Percentiles rank a stretch among this genome's conserved stretches.
Conservation (phyloP, 805 yeast species). For the Candida ponderosae region DNA sequence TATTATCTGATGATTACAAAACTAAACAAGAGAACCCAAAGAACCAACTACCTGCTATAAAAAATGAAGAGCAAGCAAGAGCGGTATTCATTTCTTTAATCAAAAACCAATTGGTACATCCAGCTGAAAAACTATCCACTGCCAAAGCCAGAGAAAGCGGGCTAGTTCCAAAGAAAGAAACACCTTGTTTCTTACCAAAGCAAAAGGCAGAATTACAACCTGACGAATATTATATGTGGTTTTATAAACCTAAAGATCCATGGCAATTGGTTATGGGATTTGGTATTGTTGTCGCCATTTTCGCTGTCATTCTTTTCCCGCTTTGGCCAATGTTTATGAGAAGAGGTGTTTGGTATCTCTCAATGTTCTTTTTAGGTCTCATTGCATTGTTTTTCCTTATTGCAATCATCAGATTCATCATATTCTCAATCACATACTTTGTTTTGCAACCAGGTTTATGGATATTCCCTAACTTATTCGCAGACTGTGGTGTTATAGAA, state of each 20-base stretch:
- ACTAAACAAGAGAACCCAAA: constrained; percentile 40
- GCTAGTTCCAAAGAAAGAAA: constrained; percentile 52
- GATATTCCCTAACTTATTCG: constrained; percentile 94
- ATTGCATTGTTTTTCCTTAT: constrained; percentile 67
- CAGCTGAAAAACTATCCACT: constrained; percentile 67
- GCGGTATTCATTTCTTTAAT: constrained; percentile 61
- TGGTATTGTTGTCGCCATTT: constrained; percentile 48
- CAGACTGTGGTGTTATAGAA: constrained; percentile 88
- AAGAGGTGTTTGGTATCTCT: constrained; percentile 82
- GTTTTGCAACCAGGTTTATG: constrained; percentile 73
- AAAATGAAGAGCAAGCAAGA: constrained; percentile 47
- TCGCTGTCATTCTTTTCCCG: constrained; percentile 76
- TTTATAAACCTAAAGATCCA: constrained; percentile 56
- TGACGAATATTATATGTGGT: constrained; percentile 79
- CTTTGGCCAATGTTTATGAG: constrained; percentile 92
- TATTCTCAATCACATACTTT: constrained; percentile 54
- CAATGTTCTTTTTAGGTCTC: constrained; percentile 68
- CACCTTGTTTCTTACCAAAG: constrained; percentile 51
- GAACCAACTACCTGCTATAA: constrained; percentile 39
- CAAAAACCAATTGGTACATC: constrained; percentile 64
- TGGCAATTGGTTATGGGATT: constrained; percentile 31
- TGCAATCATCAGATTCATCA: constrained; percentile 71
- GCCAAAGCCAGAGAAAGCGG: constrained; percentile 55
- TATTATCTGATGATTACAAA: constrained; percentile 65
- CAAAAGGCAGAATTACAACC: constrained; percentile 53